A percentile compares a stretch with the other conserved stretches of the same genome.
Evolutionary conservation across 768 basidiomycete genomes (phyloP).

Genomic region (Leucocoprinus birnbaumii): DNA sequence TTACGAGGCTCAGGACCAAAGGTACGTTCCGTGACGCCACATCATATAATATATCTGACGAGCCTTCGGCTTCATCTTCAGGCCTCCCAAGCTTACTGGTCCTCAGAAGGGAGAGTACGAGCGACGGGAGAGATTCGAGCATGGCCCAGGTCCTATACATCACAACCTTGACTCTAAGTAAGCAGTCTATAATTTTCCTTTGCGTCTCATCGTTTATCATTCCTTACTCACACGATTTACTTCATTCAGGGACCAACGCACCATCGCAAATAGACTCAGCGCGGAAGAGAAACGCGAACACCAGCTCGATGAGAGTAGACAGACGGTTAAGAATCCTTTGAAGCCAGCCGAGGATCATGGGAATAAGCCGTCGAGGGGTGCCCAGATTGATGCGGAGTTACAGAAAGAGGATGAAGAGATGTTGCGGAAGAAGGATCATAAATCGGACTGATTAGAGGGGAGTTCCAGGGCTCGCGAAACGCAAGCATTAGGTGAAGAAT

Average conservation of each 20-base stretch:
- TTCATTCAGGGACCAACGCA: conserved; percentile 37
- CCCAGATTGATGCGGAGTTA: conserved; percentile 55
- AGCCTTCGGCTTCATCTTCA: too few relatives aligned
- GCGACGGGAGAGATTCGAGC: conserved; percentile 25
- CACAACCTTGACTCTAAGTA: conserved; percentile 40
- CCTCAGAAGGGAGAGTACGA: conserved; percentile 13
- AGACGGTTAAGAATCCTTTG: conserved; percentile 41
- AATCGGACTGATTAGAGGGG: too few relatives aligned
- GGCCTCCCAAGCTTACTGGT: conserved; percentile 10
- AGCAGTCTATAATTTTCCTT: conserved; percentile 1
- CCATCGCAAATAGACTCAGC: conserved; percentile 33
- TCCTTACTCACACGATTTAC: neutral
- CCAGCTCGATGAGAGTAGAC: conserved; percentile 30
- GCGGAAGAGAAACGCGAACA: conserved; percentile 26
- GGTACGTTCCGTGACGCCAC: conserved; percentile 25
- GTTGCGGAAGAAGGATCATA: conserved; percentile 45
- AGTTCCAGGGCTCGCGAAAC: too few relatives aligned
- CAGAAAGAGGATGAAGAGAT: conserved; percentile 48
- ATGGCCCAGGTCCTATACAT: conserved; percentile 31
- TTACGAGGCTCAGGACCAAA: conserved; percentile 47
- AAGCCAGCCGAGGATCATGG: conserved; percentile 51
- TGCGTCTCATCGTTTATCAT: neutral
- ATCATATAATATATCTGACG: neutral
- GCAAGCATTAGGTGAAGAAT: too few relatives aligned
- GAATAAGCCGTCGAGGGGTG: conserved; percentile 55